Evolutionary conservation across 2,329 filamentous ascomycete genomes (phyloP).

Genomic region (Phyllosticta citrichinensis): DNA sequence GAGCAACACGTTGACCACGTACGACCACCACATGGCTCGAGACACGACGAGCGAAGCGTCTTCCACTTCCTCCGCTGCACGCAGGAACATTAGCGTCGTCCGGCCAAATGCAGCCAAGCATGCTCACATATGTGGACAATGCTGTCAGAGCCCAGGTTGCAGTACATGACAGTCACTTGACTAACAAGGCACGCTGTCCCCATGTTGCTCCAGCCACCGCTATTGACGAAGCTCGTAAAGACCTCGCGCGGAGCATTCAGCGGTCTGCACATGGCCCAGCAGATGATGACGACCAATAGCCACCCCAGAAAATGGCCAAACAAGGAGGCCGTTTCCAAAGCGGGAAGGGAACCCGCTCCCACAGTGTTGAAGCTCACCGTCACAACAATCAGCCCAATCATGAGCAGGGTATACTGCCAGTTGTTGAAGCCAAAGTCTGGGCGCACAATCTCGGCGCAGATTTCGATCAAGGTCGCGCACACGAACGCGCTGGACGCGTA

Average conservation of each 20-base stretch:
- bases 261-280: constrained; percentile 16
- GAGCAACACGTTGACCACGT: constrained; percentile 11
- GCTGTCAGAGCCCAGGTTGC: constrained; percentile 12
- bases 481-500: constrained; percentile 26
- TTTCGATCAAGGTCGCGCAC: constrained; percentile 26
- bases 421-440: constrained; percentile 16
- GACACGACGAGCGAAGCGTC: constrained; percentile 11
- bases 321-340: constrained; percentile 16
- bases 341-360: constrained; percentile 15
- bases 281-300: constrained; percentile 14
- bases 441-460: constrained; percentile 24
- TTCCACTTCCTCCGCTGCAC: constrained; percentile 12
- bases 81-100: not conserved
- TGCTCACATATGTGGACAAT: constrained; percentile 12
- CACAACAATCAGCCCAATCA: constrained; percentile 16
- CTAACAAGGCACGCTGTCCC: constrained; percentile 14
- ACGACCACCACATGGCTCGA: constrained; percentile 14
- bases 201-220: constrained; percentile 15
- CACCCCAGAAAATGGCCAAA: constrained; percentile 17
- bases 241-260: constrained; percentile 9
- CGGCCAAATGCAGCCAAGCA: not conserved
- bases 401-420: constrained; percentile 22
- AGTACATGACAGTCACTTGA: constrained; percentile 15
- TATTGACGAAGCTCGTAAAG: constrained; percentile 12
- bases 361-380: constrained; percentile 17